Evolutionary conservation across 1,284 basidiomycete species (phyloP).

Genomic region (Peniophora sp.): DNA sequence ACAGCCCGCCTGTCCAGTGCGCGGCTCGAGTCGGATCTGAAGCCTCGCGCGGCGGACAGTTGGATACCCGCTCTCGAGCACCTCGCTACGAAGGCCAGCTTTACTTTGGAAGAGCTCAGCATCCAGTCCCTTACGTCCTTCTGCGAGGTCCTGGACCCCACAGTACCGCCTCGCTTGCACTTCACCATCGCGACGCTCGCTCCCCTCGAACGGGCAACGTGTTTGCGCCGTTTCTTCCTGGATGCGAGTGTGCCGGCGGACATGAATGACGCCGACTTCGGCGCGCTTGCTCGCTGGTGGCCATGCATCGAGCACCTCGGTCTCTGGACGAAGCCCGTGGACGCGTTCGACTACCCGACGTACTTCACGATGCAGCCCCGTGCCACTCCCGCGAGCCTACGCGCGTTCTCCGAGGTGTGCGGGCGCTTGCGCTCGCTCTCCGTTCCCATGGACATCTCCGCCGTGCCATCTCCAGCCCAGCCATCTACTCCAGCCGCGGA

Average conservation of each 20-base stretch:
- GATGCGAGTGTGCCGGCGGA: conserved; percentile 12
- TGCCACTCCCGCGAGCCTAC: conserved; percentile 11
- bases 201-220: conserved; percentile 9
- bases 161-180: conserved; percentile 12
- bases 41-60: conserved; percentile 20
- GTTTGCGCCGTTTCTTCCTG: conserved; percentile 11
- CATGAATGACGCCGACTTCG: conserved; percentile 10
- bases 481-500: conserved; percentile 5
- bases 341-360: conserved; percentile 10
- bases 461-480: conserved; percentile 5
- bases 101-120: conserved; percentile 32
- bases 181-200: conserved; percentile 12
- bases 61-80: conserved; percentile 32
- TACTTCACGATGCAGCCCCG: conserved; percentile 10
- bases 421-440: conserved; percentile 8
- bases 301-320: conserved; percentile 11
- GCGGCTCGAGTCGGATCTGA: conserved; percentile 25
- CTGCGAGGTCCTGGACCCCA: conserved; percentile 11
- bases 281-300: conserved; percentile 12
- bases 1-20: conserved; percentile 27
- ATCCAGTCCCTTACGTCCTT: conserved; percentile 27
- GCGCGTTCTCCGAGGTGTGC: conserved; percentile 8
- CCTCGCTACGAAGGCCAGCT: conserved; percentile 25
- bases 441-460: conserved; percentile 9
- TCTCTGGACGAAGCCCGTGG: conserved; percentile 12